Evolutionary conservation across 2,329 filamentous ascomycete genomes (phyloP).

Genomic region (Blumeria hordei): DNA sequence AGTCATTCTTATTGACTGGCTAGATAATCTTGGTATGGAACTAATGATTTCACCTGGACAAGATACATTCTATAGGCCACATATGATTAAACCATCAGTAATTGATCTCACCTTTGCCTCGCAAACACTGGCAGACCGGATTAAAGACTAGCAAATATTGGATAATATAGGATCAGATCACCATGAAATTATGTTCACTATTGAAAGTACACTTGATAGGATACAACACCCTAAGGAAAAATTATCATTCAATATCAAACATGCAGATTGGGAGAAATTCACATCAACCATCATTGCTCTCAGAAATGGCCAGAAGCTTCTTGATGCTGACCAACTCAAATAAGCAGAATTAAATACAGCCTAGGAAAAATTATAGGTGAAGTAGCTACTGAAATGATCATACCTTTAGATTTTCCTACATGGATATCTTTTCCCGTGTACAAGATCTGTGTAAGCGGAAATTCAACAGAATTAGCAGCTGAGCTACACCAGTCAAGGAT

Average conservation of each 20-base stretch:
- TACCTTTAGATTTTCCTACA: neutral
- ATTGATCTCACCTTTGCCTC: neutral
- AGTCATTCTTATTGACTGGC: neutral
- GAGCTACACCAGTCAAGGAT: neutral
- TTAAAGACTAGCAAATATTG: neutral
- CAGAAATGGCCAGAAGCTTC: neutral
- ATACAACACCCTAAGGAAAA: neutral
- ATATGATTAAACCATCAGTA: neutral
- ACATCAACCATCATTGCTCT: neutral
- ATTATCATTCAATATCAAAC: neutral
- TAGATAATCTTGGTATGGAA: neutral
- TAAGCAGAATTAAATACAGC: too few relatives aligned
- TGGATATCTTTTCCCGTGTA: neutral
- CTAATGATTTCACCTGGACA: neutral
- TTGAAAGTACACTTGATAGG: neutral
- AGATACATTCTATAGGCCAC: neutral
- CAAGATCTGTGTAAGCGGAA: neutral
- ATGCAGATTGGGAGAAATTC: neutral
- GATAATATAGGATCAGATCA: neutral
- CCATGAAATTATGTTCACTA: neutral
- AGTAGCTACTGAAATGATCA: neutral
- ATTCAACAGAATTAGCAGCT: neutral
- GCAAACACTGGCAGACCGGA: neutral
- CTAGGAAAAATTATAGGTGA: neutral
- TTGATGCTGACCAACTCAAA: neutral